Evolutionary conservation across 495 filamentous ascomycete species (phyloP), one percentile per base, ranked within the genome.

Genomic region (Bathelium albidoporum): DNA sequence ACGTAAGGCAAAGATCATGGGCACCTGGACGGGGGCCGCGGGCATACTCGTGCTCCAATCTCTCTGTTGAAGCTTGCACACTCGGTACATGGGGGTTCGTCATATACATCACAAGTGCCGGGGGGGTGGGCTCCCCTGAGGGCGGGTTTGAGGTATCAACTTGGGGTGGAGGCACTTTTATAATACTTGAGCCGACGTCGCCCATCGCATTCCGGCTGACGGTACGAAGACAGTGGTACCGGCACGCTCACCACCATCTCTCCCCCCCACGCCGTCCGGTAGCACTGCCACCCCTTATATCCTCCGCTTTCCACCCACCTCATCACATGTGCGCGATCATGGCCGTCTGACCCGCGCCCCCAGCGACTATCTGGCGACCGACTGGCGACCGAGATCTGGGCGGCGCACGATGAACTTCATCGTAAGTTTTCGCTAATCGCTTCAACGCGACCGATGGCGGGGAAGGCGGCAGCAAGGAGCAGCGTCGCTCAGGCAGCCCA

Each of bases 321-420:
- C 49, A 55, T 55, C 44, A 49, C 49, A 55, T 55, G 49, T 29
- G 49, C 49, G 49, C 49, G 49, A 55, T 29, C 49, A 55, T 55
- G 49, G 49, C 49, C 29, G 20, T 55, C 24, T 55, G 49, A 55
- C 49, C 20, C 5, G 49, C 49, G 49, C 34, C 9, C 49, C 24
- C 49, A n/a, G n/a, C n/a, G n/a, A n/a, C n/a, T n/a, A n/a, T n/a
- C 24, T 10, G 5, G 49, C 49, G 49, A 55, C n/a, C 4, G 16
- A 2, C 49, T 55, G 26, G 49, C 49, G 49, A 55, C 49, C 49
- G 22, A 55, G 49, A 55, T 55, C 49, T 55, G 49, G 20, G n/a
- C 49, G 49, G 49, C 49, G 24, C 49, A 55, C 26, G 49, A 55
- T 55, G 49, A 55, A 55, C 49, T 55, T 55, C 49, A 55, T 55